Base-by-base conservation (phyloP, 129 eudicot species). In the Pittosporum tobira region DNA sequence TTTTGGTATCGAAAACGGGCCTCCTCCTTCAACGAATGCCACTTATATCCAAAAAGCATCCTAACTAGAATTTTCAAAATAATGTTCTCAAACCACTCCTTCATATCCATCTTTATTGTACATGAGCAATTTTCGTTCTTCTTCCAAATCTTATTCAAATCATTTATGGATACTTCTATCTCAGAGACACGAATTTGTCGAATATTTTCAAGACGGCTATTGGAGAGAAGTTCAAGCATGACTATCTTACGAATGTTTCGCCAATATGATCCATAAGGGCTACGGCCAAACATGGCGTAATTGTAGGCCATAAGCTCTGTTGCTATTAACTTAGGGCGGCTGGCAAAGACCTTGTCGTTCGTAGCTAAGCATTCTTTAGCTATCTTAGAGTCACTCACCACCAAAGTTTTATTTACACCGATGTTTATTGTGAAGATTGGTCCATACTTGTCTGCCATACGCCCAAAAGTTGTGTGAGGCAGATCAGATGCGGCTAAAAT, bases 181-280 rank as follows among this genome's bases (percentile, higher is more conserved):
- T 72, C 72, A 0, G 67, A 28, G 16, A 25, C 63, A 15, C 68
- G 62, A 27, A 72, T 29, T 2, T 29, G 34, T 2, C 3, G 3
- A 29, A 29, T 2, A 2, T 2, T 29, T 2, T 29, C 34, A 29
- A 29, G 63, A 9, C 68, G 72, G 22, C 62, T 50, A 31, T 51
- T 51, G 24, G 72, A 72, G n/a, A 72, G 58, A 34, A 72, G 30
- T 50, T 72, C 57, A 7, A 72, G 63, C 27, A 19, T 51, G 2
- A 44, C 28, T 11, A 44, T 52, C 62, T 72, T 65, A 50, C 77
- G 67, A 10, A 59, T 19, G 27, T 72, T 51, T 11, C 77, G 49
- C 77, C 77, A 72, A 18, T 65, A 72, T 2, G 57, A 57, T 3
- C 71, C 70, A 43, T 71, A 71, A 6, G 70, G 76, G 18, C 46